These are phyloP conservation scores for Papilionanthe hybrid DNA, from an alignment of 116 monocot species.

Conservation along the genomic window DNA sequence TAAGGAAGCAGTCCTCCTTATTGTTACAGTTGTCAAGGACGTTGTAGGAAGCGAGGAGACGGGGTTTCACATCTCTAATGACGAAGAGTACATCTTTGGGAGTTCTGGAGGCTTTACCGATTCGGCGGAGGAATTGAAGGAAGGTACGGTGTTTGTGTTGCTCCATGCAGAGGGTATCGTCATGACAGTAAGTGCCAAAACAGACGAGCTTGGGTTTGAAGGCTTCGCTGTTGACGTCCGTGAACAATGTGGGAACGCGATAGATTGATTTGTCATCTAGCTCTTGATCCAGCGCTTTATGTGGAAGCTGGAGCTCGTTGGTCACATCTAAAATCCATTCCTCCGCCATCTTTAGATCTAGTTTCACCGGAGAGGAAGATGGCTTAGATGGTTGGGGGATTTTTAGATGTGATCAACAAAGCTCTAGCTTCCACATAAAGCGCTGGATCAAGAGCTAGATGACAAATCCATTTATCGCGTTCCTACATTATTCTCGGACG, in stretches of 20 bases:
- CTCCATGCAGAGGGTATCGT: neutral
- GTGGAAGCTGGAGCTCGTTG: neutral
- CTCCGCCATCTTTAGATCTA: too few relatives aligned
- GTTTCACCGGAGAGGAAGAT: too few relatives aligned
- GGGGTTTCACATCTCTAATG: too few relatives aligned
- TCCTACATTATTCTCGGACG: neutral
- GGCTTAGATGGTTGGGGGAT: neutral
- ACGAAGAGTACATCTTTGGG: neutral
- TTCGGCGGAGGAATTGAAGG: constrained; percentile 1
- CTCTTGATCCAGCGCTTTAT: neutral
- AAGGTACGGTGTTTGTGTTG: neutral
- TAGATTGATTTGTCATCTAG: constrained; percentile 1
- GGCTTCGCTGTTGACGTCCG: neutral
- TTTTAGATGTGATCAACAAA: neutral
- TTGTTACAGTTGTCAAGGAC: too few relatives aligned
- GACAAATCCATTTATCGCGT: constrained; percentile 14
- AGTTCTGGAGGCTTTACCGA: neutral
- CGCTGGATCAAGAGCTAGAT: neutral
- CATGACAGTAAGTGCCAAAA: neutral
- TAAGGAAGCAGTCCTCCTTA: too few relatives aligned
- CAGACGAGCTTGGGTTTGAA: constrained; percentile 15
- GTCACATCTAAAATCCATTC: too few relatives aligned
- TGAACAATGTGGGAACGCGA: constrained; percentile 2
- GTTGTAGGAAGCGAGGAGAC: too few relatives aligned
- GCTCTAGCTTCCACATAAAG: neutral